These are phyloP conservation scores for Rhamnella rubrinervis DNA, from an alignment of 331 rosid species.

Conservation along the genomic window DNA sequence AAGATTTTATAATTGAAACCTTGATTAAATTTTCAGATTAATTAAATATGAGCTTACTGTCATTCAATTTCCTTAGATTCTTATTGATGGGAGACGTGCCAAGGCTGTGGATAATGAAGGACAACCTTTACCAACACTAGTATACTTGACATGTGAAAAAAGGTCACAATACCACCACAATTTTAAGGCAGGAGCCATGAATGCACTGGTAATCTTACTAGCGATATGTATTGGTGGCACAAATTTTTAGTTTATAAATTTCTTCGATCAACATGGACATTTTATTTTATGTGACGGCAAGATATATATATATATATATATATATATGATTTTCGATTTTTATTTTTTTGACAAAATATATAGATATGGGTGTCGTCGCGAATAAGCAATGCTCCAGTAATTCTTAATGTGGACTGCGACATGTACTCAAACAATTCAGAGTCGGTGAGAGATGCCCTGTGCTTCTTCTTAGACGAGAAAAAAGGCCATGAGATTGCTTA, in stretches of 20 bases:
- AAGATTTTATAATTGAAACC: no score
- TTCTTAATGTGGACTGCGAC: conserved; percentile 37
- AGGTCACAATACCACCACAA: conserved; percentile 29
- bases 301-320: no score
- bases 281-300: no score
- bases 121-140: conserved; percentile 26
- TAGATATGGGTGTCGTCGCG: conserved; percentile 30
- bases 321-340: no score
- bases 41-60: no score
- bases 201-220: conserved; percentile 11
- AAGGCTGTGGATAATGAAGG: conserved; percentile 15
- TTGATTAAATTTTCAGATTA: background rate
- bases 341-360: background rate
- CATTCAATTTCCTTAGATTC: conserved; percentile 11
- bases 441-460: conserved; percentile 21
- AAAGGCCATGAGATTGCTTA: conserved; percentile 30
- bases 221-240: no score
- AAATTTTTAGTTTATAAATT: no score
- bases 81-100: conserved; percentile 26
- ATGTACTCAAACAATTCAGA: conserved; percentile 32
- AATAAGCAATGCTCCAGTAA: conserved; percentile 23
- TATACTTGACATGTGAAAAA: conserved; percentile 31
- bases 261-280: no score
- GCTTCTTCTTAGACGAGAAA: conserved; percentile 28
- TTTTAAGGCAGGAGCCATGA: conserved; percentile 37